Evolutionary conservation across 805 yeast genomes (phyloP).

Genomic region (Komagataella pastoris): DNA sequence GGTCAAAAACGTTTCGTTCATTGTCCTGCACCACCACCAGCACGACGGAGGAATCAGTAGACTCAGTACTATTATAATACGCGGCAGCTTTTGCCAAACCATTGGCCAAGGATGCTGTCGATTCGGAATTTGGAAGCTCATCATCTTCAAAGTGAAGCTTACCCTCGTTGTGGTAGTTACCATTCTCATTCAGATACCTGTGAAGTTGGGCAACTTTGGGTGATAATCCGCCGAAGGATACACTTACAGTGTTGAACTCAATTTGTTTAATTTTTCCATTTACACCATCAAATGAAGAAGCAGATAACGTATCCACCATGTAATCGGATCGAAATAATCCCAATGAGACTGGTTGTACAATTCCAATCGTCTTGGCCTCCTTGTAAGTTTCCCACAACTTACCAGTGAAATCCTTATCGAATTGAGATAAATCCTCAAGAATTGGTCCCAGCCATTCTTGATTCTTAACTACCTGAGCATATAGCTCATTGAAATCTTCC

Average conservation of each 20-base stretch:
- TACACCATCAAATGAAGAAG: slow-evolving; percentile 13
- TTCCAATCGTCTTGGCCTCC: slow-evolving; percentile 31
- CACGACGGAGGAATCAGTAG: slow-evolving; percentile 32
- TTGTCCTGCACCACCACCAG: slow-evolving; percentile 72
- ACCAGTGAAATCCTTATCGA: slow-evolving; percentile 74
- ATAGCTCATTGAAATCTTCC: slow-evolving; percentile 54
- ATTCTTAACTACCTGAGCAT: slow-evolving; percentile 50
- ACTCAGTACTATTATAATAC: slow-evolving; percentile 29
- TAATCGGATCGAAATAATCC: slow-evolving; percentile 91
- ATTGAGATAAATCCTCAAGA: slow-evolving; percentile 36
- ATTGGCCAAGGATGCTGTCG: slow-evolving; percentile 44
- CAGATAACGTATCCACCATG: slow-evolving; percentile 40
- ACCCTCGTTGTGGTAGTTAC: slow-evolving; percentile 33
- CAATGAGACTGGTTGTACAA: slow-evolving; percentile 53
- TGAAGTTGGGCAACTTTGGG: slow-evolving; percentile 71
- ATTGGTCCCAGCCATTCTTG: slow-evolving; percentile 50
- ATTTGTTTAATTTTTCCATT: slow-evolving; percentile 66
- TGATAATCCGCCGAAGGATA: slow-evolving; percentile 88
- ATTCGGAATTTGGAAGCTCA: slow-evolving; percentile 50
- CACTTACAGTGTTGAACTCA: slow-evolving; percentile 92
- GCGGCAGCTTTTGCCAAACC: slow-evolving; percentile 59
- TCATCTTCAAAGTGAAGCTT: slow-evolving; percentile 25
- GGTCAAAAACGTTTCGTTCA: slow-evolving; percentile 89
- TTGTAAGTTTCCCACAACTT: slow-evolving; percentile 51
- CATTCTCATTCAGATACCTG: slow-evolving; percentile 43